Conservation (phyloP, 2,329 filamentous ascomycete genomes). For the Drechslerella dactyloides region DNA sequence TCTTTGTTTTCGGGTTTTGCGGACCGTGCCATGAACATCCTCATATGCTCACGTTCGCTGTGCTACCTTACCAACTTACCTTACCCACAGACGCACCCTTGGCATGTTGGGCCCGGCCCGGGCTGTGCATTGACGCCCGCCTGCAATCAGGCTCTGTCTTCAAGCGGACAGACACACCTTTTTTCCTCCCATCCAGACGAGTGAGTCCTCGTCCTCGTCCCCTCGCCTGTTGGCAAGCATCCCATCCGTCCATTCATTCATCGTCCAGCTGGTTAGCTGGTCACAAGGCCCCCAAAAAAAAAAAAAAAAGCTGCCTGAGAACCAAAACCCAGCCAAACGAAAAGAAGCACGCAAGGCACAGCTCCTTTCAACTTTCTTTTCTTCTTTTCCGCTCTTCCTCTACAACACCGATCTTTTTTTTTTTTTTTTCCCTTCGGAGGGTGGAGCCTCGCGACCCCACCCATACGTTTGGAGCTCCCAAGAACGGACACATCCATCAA, state of each 20-base stretch:
- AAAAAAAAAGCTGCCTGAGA: not conserved
- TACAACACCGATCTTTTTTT: not conserved
- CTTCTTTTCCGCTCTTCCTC: too few species aligned
- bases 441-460: slow-evolving; percentile 32
- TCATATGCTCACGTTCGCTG: too few species aligned
- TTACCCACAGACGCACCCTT: too few species aligned
- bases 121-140: too few species aligned
- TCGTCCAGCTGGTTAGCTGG: slow-evolving; percentile 8
- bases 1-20: too few species aligned
- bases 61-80: too few species aligned
- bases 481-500: not conserved
- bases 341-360: slow-evolving; percentile 8
- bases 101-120: too few species aligned
- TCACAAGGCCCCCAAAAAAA: slow-evolving; percentile 13
- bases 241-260: not conserved
- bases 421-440: slow-evolving; percentile 2
- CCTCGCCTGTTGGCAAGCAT: not conserved
- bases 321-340: not conserved
- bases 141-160: not conserved
- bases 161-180: not conserved
- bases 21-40: too few species aligned
- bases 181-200: not conserved
- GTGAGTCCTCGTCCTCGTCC: not conserved
- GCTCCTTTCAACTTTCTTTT: too few species aligned
- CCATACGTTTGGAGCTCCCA: slow-evolving; percentile 8